Evolutionary conservation across 805 yeast genomes (phyloP).

Genomic region (Candida namnaoensis): DNA sequence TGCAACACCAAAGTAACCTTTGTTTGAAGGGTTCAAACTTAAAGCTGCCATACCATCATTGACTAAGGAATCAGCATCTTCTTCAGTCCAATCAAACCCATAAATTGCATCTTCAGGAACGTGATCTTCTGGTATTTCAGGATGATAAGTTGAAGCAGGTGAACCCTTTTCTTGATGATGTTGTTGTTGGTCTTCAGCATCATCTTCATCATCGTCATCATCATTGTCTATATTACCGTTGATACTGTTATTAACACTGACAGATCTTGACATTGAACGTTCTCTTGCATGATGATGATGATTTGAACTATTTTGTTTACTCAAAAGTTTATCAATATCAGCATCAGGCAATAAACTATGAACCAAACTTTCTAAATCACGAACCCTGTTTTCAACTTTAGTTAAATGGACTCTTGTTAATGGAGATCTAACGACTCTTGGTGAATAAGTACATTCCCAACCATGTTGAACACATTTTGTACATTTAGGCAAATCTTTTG

Average conservation of each 20-base stretch:
- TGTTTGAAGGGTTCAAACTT: conserved; percentile 38
- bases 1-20: conserved; percentile 60
- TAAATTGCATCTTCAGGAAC: conserved; percentile 36
- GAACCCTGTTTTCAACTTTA: conserved; percentile 54
- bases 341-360: conserved; percentile 34
- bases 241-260: neutral
- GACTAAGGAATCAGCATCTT: conserved; percentile 27
- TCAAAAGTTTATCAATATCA: conserved; percentile 31
- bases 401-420: conserved; percentile 76
- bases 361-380: conserved; percentile 35
- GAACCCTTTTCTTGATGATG: conserved; percentile 1
- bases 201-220: conserved; percentile 1
- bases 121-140: conserved; percentile 23
- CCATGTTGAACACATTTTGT: conserved; percentile 62
- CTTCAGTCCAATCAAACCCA: conserved; percentile 56
- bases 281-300: neutral
- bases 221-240: conserved; percentile 2
- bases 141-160: conserved; percentile 7
- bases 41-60: conserved; percentile 63
- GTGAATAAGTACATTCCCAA: conserved; percentile 75
- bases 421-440: conserved; percentile 71
- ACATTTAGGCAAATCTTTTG: conserved; percentile 72
- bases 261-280: neutral
- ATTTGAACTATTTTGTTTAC: conserved; percentile 4
- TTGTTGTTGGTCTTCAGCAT: neutral